Evolutionary conservation across 202 grass and related monocot genomes (phyloP).

Genomic region (Zizania palustris): DNA sequence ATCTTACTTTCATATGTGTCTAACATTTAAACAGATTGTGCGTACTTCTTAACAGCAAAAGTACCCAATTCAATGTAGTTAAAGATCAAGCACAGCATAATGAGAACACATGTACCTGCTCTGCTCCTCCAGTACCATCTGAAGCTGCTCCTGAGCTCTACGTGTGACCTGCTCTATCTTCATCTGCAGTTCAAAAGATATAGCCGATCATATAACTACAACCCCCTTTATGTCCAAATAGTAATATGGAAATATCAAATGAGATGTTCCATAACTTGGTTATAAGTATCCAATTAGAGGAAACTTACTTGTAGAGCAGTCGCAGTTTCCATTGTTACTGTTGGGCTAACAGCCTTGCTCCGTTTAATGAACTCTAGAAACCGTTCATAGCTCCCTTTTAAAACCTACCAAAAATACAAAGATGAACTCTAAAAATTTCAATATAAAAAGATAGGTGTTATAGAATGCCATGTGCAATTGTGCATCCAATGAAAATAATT

Average conservation of each 20-base stretch:
- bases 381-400: slow-evolving; percentile 83
- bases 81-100: slow-evolving; percentile 19
- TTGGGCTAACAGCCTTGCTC: slow-evolving; percentile 96
- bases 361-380: slow-evolving; percentile 88
- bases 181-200: slow-evolving; percentile 60
- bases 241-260: slow-evolving; percentile 11
- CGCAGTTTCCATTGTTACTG: slow-evolving; percentile 87
- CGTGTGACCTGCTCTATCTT: slow-evolving; percentile 93
- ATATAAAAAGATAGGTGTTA: neutral
- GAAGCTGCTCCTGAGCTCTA: slow-evolving; percentile 94
- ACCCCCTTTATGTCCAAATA: slow-evolving; percentile 27
- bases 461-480: neutral
- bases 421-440: neutral
- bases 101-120: slow-evolving; percentile 64
- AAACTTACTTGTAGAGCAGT: slow-evolving; percentile 78
- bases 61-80: slow-evolving; percentile 5
- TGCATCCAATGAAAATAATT: neutral
- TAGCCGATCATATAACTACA: slow-evolving; percentile 29
- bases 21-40: slow-evolving; percentile 9
- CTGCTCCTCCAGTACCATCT: slow-evolving; percentile 90
- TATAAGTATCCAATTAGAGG: neutral
- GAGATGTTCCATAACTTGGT: neutral
- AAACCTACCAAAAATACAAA: slow-evolving; percentile 60
- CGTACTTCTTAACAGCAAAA: neutral
- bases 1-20: neutral